Conservation (phyloP, 192 early-diverging fungal species). For the Haplosporangium gracile region DNA sequence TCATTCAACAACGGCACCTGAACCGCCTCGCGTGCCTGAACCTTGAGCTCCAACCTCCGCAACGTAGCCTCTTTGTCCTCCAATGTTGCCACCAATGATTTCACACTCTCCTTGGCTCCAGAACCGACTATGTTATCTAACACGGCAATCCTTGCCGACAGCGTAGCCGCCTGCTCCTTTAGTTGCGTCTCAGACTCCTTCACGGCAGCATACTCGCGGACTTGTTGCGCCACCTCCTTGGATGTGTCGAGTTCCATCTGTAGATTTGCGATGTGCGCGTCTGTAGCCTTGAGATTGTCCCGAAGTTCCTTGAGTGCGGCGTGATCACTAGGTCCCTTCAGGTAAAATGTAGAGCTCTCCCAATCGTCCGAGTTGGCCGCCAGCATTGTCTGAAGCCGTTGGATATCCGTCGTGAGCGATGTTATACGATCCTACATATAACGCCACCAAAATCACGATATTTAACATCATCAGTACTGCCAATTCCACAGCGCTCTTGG, state of each 20-base stretch:
- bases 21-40: constrained; percentile 57
- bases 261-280: constrained; percentile 43
- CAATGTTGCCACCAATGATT: constrained; percentile 28
- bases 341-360: constrained; percentile 64
- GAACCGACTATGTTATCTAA: constrained; percentile 44
- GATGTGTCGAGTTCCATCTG: constrained; percentile 28
- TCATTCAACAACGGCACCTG: constrained; percentile 69
- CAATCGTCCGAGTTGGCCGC: constrained; percentile 65
- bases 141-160: constrained; percentile 48
- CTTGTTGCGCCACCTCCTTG: constrained; percentile 23
- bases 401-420: constrained; percentile 68
- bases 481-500: background rate
- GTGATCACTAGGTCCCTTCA: constrained; percentile 55
- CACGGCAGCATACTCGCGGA: constrained; percentile 13
- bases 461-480: background rate
- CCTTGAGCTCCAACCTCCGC: constrained; percentile 68
- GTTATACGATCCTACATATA: constrained; percentile 67
- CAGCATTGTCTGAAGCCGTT: constrained; percentile 65
- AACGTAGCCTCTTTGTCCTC: constrained; percentile 66
- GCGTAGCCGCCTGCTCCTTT: constrained; percentile 56
- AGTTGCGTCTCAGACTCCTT: constrained; percentile 56
- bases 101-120: constrained; percentile 45
- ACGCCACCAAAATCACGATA: background rate
- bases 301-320: constrained; percentile 62
- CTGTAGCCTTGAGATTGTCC: constrained; percentile 60